These are phyloP conservation scores for Mollisia scopiformis DNA, from an alignment of 2,329 filamentous ascomycete species.

Conservation along the genomic window DNA sequence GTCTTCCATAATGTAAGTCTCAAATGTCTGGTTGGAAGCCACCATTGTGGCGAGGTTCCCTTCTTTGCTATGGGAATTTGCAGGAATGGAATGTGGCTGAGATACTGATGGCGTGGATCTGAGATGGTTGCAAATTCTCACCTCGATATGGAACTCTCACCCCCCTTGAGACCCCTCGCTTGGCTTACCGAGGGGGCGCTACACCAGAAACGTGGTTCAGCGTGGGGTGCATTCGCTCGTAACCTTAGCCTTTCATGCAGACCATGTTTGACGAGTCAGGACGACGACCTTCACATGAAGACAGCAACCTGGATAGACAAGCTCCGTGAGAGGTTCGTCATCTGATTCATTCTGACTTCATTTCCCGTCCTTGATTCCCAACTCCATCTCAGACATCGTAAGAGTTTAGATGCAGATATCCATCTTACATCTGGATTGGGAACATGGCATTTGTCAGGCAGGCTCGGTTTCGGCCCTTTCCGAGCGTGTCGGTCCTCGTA, in stretches of 20 bases:
- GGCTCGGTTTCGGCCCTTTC: not conserved
- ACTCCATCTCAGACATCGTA: not conserved
- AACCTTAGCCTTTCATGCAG: not conserved
- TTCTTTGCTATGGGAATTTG: not conserved
- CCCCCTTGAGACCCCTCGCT: not conserved
- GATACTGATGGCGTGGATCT: not conserved
- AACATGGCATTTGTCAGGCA: not conserved
- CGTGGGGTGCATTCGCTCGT: not conserved
- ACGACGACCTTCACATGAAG: not conserved
- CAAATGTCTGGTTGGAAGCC: no score
- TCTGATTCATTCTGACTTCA: constrained; percentile 6
- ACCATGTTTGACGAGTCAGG: not conserved
- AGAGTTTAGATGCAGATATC: not conserved
- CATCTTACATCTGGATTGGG: not conserved
- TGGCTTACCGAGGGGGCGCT: not conserved
- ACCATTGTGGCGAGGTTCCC: no score
- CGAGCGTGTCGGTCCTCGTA: not conserved
- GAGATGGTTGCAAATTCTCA: not conserved
- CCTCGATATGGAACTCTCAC: not conserved
- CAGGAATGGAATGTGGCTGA: not conserved
- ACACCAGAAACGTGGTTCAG: constrained; percentile 1
- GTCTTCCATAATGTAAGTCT: no score
- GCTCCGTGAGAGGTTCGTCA: constrained; percentile 4
- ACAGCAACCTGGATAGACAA: not conserved
- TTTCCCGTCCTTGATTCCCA: not conserved